These are phyloP conservation scores for Spathaspora boniae DNA, from an alignment of 805 yeast genomes.

Conservation along the genomic window DNA sequence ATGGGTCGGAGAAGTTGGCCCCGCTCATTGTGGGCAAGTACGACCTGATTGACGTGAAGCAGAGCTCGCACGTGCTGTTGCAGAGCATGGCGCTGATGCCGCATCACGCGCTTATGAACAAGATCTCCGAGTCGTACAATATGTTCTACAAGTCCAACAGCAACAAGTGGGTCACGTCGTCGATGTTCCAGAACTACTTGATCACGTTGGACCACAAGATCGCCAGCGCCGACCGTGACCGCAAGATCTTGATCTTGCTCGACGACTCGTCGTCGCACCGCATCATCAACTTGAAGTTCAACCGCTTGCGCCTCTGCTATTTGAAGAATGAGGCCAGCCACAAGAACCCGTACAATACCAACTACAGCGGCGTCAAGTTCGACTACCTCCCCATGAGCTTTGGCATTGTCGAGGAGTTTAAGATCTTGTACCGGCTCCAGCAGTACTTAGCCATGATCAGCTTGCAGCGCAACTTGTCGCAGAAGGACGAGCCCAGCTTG, in stretches of 20 bases:
- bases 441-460: conserved; percentile 50
- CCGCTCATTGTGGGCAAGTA: conserved; percentile 61
- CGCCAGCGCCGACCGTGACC: conserved; percentile 33
- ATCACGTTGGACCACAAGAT: conserved; percentile 58
- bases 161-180: conserved; percentile 62
- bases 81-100: conserved; percentile 13
- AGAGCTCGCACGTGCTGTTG: conserved; percentile 21
- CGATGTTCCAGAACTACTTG: conserved; percentile 60
- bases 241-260: conserved; percentile 53
- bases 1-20: conserved; percentile 59
- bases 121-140: conserved; percentile 49
- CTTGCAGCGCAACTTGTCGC: conserved; percentile 22
- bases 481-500: conserved; percentile 1
- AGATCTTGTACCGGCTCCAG: conserved; percentile 52
- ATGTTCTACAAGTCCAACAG: conserved; percentile 56
- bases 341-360: conserved; percentile 32
- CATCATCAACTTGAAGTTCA: conserved; percentile 40
- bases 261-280: conserved; percentile 66
- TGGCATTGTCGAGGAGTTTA: conserved; percentile 63
- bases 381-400: conserved; percentile 59
- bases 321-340: conserved; percentile 37
- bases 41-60: conserved; percentile 40
- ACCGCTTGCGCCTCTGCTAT: conserved; percentile 32
- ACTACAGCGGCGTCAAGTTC: conserved; percentile 44
- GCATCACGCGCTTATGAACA: conserved; percentile 25